Evolutionary conservation across 345 rosid species (phyloP), one percentile per base, ranked within the genome.

Genomic region (Noccaea caerulescens): DNA sequence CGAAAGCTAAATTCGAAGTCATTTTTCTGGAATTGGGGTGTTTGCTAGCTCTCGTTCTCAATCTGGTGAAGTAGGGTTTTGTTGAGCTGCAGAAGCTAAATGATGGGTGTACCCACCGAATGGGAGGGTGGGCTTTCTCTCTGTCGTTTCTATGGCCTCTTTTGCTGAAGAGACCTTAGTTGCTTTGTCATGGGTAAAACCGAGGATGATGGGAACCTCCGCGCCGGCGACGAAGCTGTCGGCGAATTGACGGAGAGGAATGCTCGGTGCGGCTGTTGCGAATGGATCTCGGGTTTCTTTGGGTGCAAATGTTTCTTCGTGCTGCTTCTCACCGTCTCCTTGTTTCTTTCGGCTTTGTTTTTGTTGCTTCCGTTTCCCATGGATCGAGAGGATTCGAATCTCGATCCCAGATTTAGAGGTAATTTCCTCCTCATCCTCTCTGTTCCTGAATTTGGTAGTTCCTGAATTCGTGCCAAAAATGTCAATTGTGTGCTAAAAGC

Each of bases 271-370:
- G 77, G 66, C 10, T 52, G 63, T 69, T 84, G 80, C 53, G 45
- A 58, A 43, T 43, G 77, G 69, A 76, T 84, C 79, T 68, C 39
- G 9, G 59, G 83, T 67, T 45, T 81, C 9, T 4, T 84, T 34
- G 82, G 92, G 14, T 44, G 85, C 49, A 87, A 82, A 73, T 87
- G 97, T 76, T 56, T 86, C 38, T 56, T 86, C 66, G 79, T 86
- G 32, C 47, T 89, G 72, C 20, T 85, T 58, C 75, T 87, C 39
- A 87, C 96, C 10, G 76, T 80, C 8, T 81, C 88, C 8, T 79
- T 86, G 60, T 82, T 89, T 80, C 83, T 91, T 20, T 89, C 97
- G 25, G 96, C 96, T 72, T 66, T 87, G 76, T 91, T 91, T 73
- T 80, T 91, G 93, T 62, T 91, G 81, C 89, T 92, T 49, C 97